Evolutionary conservation across 2,329 filamentous ascomycete genomes (phyloP), one percentile per base, ranked within the genome.

Genomic region (Sporothrix brunneoviolacea): DNA sequence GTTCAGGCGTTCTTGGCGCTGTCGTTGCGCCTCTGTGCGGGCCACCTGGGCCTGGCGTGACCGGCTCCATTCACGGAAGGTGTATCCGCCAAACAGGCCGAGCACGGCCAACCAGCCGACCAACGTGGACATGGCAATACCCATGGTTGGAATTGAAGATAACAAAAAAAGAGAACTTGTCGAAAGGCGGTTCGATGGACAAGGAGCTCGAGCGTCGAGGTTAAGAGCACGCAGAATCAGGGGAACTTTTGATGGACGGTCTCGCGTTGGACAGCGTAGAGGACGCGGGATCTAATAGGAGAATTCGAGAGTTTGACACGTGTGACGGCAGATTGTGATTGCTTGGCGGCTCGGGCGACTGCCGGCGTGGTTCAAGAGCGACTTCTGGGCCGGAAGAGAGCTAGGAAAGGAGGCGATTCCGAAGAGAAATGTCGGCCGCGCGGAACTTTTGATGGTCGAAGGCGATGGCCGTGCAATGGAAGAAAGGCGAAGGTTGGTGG

Each of bases 51-150:
- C 55, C 35, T 48, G 58, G 43, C 59, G 58, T 30, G 50, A 58
- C 27, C 59, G 62, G 43, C 55, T 56, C 42, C 56, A 57, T 8
- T 61, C 54, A n/a, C 51, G 56, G 50, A 60, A 62, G 33, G 53
- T 49, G 38, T 60, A 57, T 38, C 48, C 56, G 10, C 58, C 61
- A 8, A 54, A 50, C 16, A 61, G 30, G 47, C 52, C 56, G 27
- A 66, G 27, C 37, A 68, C 58, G 48, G 64, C 50, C 38, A 57
- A 57, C 62, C 65, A 68, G 48, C 65, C 62, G 53, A 58, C 57
- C 45, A 67, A 54, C 13, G 65, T 66, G 7, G 66, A 68, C 54
- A 67, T 59, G 22, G 60, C 55, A 53, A 59, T 58, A 50, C 66
- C 66, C 66, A 68, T 68, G 56, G 46, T 65, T 28, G 10, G 27